A percentile compares a stretch with the other conserved stretches of the same genome.
phyloP scores from a whole-genome alignment of 345 rosid species.

The Acer yangbiense region DNA sequence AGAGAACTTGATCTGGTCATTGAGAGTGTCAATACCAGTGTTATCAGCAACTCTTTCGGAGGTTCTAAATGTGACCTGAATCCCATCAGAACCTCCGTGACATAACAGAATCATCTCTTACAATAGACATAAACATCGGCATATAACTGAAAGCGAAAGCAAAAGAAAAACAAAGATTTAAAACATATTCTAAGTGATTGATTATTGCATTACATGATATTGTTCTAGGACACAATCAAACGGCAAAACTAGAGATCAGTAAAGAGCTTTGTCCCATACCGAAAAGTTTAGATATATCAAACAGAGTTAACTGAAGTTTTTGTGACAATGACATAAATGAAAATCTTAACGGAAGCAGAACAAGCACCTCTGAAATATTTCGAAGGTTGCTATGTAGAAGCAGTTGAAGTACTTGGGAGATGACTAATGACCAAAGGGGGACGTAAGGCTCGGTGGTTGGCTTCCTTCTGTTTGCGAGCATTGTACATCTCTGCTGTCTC shows the following conservation, averaged over 20 bases:
- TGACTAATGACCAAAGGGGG: slow-evolving; percentile 65
- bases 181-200: background rate
- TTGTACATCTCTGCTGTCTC: slow-evolving; percentile 84
- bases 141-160: background rate
- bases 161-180: background rate
- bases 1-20: too few species aligned
- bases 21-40: too few species aligned
- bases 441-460: slow-evolving; percentile 55
- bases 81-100: too few species aligned
- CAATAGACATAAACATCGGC: background rate
- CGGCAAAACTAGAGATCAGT: background rate
- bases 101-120: too few species aligned
- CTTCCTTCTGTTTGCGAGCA: slow-evolving; percentile 67
- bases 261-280: background rate
- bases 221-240: background rate
- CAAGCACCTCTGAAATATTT: slow-evolving; percentile 22
- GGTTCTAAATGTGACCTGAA: too few species aligned
- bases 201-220: background rate
- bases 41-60: too few species aligned
- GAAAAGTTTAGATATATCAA: background rate
- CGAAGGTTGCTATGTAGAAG: slow-evolving; percentile 38
- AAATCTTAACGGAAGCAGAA: slow-evolving; percentile 12
- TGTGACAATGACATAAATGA: background rate
- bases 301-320: background rate
- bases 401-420: slow-evolving; percentile 35